Conservation (phyloP, 306 rosid genomes). For the Vicia faba region DNA sequence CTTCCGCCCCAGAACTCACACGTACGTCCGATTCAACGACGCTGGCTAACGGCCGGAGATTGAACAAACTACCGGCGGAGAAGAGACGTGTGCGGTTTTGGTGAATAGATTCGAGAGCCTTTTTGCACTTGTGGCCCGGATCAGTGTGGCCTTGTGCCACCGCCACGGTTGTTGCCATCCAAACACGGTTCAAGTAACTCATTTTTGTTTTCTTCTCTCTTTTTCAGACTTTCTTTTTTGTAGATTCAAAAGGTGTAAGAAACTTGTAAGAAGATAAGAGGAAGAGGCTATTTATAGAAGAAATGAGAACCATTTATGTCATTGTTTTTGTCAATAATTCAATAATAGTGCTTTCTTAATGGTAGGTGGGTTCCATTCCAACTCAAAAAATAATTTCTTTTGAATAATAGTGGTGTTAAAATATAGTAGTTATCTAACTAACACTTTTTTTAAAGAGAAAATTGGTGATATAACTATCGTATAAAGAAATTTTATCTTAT, state of each 20-base stretch:
- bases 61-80: constrained; percentile 40
- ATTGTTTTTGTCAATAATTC: not conserved
- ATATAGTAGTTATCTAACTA: too few species aligned
- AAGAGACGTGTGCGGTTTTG: constrained; percentile 48
- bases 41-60: constrained; percentile 39
- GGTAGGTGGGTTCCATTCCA: not conserved
- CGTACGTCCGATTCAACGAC: constrained; percentile 45
- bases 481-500: too few species aligned
- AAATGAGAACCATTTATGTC: not conserved
- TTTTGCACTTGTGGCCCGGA: constrained; percentile 54
- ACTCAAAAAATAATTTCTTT: too few species aligned
- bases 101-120: constrained; percentile 58
- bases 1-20: constrained; percentile 43
- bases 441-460: too few species aligned
- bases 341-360: not conserved
- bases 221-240: not conserved
- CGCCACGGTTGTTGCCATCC: constrained; percentile 81
- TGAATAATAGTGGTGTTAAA: too few species aligned
- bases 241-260: not conserved
- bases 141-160: constrained; percentile 71
- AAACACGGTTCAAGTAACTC: constrained; percentile 62
- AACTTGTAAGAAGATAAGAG: not conserved
- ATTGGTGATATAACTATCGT: too few species aligned
- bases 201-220: constrained; percentile 4
- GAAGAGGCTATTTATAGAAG: constrained; percentile 22